Base-by-base conservation (phyloP, 1,284 basidiomycete species). In the Puccinia polysora region DNA sequence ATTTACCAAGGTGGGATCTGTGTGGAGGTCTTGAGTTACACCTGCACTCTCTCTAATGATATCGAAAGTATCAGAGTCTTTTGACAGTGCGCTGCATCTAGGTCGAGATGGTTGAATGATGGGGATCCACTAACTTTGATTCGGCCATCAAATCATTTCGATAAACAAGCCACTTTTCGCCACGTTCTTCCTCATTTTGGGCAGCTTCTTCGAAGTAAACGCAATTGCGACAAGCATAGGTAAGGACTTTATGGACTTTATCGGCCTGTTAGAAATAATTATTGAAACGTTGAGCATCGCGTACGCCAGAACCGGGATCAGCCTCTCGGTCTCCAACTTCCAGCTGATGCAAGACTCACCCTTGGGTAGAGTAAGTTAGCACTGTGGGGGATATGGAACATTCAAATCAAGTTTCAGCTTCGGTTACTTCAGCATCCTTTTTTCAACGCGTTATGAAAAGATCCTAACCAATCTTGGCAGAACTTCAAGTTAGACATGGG, bases 171-270 rank as follows among this genome's bases (percentile, higher is more conserved):
- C 88, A 88, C 81, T 91, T 91, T 25, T 60, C 43, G 32, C 67
- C 67, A 20, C 67, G 40, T 50, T 59, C 67, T 30, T 60, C 58
- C 20, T 60, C 58, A 12, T 25, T 70, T 34, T 25, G 43, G 25
- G 89, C 86, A 15, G 88, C 88, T 76, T 88, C 86, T 80, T 96
- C 91, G 75, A 90, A 87, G 80, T 90, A 94, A 18, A 84, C 82
- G 81, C 95, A 98, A 79, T 96, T 97, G 58, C 93, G 86, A 81
- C 95, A 98, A 2, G 89, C 89, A 77, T 93, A 95, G 72, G 95
- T 86, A 83, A 98, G 88, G 65, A 89, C 86, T 70, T 89, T 86
- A 60, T 91, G 88, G 75, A 88, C 85, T 74, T 87, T 87, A 80
- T 97, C 93, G 36, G 90, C 91, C 83, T 91, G 56, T 59, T 40